phyloP scores from a whole-genome alignment of 1,284 basidiomycete genomes.

The Somion occarium region DNA sequence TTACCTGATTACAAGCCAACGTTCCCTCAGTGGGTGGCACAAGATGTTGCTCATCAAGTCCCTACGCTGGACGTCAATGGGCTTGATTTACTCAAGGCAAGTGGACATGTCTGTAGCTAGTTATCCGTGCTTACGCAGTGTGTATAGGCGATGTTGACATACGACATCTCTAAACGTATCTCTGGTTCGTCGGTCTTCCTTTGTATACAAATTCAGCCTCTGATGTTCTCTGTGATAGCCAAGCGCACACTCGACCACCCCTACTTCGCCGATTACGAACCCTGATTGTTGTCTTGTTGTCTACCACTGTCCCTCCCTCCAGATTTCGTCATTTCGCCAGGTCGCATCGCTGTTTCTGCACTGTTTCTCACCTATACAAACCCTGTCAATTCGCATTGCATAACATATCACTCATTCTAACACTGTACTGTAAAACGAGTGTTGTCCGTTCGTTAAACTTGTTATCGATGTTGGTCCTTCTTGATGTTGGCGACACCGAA shows the following conservation, averaged over 20 bases:
- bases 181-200: slow-evolving; percentile 56
- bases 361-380: not conserved
- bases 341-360: not conserved
- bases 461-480: too few relatives aligned
- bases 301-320: not conserved
- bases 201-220: not conserved
- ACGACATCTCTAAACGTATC: slow-evolving; percentile 92
- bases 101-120: slow-evolving; percentile 21
- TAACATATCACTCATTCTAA: not conserved
- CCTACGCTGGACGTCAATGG: slow-evolving; percentile 68
- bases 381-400: slow-evolving; percentile 2
- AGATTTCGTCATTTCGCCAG: not conserved
- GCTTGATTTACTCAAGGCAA: slow-evolving; percentile 73
- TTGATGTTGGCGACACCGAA: too few relatives aligned
- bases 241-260: slow-evolving; percentile 83
- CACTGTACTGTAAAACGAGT: not conserved
- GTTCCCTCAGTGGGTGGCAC: slow-evolving; percentile 90
- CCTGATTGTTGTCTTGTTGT: slow-evolving; percentile 15
- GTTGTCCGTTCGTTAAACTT: too few relatives aligned
- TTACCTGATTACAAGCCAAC: slow-evolving; percentile 96
- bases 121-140: not conserved
- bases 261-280: slow-evolving; percentile 63
- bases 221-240: slow-evolving; percentile 39
- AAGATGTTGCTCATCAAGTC: slow-evolving; percentile 66
- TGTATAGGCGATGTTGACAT: slow-evolving; percentile 73